Evolutionary conservation across 192 early-diverging fungal genomes (phyloP).

Genomic region (Backusella tuberculispora): DNA sequence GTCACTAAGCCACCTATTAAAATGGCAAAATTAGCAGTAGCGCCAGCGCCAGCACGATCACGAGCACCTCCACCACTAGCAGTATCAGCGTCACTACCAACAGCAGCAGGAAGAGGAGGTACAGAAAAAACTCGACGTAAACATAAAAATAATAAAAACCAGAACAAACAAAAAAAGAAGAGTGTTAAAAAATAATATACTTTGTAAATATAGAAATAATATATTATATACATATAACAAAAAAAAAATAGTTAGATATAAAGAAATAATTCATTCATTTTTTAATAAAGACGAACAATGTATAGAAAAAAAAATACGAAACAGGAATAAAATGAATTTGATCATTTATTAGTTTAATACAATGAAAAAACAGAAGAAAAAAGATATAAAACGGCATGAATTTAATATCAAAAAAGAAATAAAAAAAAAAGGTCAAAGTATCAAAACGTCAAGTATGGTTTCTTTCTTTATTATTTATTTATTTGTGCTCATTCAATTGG

Average conservation of each 20-base stretch:
- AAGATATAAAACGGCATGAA: no score
- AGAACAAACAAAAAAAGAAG: constrained; percentile 1
- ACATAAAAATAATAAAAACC: constrained; percentile 6
- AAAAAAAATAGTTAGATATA: background rate
- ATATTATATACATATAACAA: background rate
- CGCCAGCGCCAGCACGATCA: background rate
- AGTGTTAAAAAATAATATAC: constrained; percentile 6
- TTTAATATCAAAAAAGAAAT: no score
- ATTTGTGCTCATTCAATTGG: no score
- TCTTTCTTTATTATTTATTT: no score
- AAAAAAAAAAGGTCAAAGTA: no score
- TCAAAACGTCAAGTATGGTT: no score
- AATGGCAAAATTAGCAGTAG: background rate
- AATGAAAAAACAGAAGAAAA: no score
- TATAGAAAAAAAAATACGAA: no score
- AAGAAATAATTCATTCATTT: background rate
- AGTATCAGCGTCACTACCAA: background rate
- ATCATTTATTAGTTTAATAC: background rate
- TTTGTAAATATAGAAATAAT: constrained; percentile 3
- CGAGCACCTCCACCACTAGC: background rate
- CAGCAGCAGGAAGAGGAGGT: background rate
- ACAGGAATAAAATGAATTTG: background rate
- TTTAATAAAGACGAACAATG: no score
- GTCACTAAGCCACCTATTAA: constrained; percentile 5
- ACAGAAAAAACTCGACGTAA: background rate